These are phyloP conservation scores for Salix arbutifolia DNA, from an alignment of 345 rosid genomes.

Conservation along the genomic window DNA sequence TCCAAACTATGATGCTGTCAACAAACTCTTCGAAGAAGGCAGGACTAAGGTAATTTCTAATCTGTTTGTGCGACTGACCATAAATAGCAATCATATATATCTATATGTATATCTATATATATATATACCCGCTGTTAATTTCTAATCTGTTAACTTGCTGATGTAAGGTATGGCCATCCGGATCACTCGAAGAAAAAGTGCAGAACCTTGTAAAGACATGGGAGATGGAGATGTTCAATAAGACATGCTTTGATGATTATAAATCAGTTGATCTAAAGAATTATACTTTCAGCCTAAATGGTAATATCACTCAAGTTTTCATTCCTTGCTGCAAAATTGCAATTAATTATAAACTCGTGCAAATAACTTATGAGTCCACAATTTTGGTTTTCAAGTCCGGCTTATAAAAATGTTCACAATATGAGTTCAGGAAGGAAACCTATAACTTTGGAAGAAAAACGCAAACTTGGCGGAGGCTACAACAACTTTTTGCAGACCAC, in stretches of 20 bases:
- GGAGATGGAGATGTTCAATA: constrained; percentile 66
- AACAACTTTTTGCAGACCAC: constrained; percentile 50
- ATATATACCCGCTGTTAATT: background rate
- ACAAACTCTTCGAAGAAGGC: constrained; percentile 64
- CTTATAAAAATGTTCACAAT: no score
- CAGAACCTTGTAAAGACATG: constrained; percentile 66
- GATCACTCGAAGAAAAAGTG: constrained; percentile 56
- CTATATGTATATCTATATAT: no score
- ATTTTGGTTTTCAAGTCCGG: background rate
- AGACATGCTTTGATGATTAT: constrained; percentile 30
- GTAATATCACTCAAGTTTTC: constrained; percentile 17
- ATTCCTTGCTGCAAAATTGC: background rate
- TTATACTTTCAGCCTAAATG: constrained; percentile 43
- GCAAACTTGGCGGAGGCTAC: constrained; percentile 56
- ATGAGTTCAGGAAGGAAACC: constrained; percentile 41
- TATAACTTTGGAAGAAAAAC: constrained; percentile 34
- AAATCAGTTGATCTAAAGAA: constrained; percentile 36
- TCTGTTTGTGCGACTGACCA: background rate
- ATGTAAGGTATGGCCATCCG: constrained; percentile 51
- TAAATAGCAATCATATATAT: no score
- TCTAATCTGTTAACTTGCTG: background rate
- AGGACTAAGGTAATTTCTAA: constrained; percentile 36
- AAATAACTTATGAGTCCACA: no score
- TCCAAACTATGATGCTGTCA: constrained; percentile 51
- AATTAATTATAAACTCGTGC: background rate